phyloP scores from a whole-genome alignment of 2,329 filamentous ascomycete species.

The Hypoxylon sp. region DNA sequence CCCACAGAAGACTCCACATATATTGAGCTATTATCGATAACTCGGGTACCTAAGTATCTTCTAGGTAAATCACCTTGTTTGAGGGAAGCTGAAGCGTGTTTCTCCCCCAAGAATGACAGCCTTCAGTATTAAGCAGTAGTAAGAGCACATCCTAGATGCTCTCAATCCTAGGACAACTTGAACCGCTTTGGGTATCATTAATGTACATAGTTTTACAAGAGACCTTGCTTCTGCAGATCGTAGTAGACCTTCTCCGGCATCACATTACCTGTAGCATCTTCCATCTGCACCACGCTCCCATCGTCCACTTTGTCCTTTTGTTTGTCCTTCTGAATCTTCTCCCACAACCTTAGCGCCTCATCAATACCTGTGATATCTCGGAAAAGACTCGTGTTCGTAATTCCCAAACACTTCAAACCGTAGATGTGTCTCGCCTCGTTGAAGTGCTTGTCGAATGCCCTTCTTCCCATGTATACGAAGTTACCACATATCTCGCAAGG shows the following conservation, averaged over 20 bases:
- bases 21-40: background rate
- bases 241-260: constrained; percentile 99
- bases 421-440: constrained; percentile 94
- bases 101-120: background rate
- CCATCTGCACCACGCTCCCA: constrained; percentile 96
- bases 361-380: constrained; percentile 94
- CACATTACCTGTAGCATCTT: constrained; percentile 96
- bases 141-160: background rate
- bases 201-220: constrained; percentile 68
- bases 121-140: background rate
- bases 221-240: constrained; percentile 92
- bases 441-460: constrained; percentile 99
- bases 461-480: constrained; percentile 97
- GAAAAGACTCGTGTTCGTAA: constrained; percentile 92
- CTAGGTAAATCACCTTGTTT: background rate
- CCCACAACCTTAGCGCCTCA: constrained; percentile 90
- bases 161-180: background rate
- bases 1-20: background rate
- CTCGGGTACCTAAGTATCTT: too few species aligned
- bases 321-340: constrained; percentile 90
- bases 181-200: constrained; percentile 9
- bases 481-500: constrained; percentile 97
- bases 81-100: background rate
- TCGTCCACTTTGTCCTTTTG: constrained; percentile 82
- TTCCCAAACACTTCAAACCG: constrained; percentile 92